Conservation (phyloP, 768 basidiomycete species). For the Lactifluus piperatus region DNA sequence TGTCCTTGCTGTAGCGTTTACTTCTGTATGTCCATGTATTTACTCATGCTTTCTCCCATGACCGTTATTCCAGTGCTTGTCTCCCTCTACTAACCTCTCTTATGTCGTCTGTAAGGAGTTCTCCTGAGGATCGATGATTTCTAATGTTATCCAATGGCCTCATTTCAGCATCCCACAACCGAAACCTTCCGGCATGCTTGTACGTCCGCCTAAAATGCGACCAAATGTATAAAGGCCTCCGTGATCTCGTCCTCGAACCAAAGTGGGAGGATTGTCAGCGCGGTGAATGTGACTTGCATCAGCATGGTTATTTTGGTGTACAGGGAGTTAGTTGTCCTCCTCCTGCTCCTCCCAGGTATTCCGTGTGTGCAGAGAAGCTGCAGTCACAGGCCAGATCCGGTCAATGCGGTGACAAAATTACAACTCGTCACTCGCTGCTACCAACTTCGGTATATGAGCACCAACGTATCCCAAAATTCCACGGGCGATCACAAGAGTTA, state of each 20-base stretch:
- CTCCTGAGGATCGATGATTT: too few relatives aligned
- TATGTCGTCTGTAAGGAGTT: too few relatives aligned
- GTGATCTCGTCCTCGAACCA: background rate
- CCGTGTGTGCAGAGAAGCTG: background rate
- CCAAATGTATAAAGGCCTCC: background rate
- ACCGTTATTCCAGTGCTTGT: too few relatives aligned
- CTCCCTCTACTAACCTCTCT: too few relatives aligned
- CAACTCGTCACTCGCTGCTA: background rate
- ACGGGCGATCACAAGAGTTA: background rate
- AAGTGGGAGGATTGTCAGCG: background rate
- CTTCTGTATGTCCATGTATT: too few relatives aligned
- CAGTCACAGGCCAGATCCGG: too few relatives aligned
- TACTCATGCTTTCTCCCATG: too few relatives aligned
- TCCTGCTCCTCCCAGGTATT: background rate
- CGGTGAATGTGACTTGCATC: background rate
- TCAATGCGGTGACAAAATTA: background rate
- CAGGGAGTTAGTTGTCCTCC: background rate
- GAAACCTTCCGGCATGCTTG: too few relatives aligned
- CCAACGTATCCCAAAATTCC: background rate
- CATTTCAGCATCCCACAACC: too few relatives aligned
- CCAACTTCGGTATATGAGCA: background rate
- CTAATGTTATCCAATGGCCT: too few relatives aligned
- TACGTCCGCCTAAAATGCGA: background rate
- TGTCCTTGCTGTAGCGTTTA: too few relatives aligned
- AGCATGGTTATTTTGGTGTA: background rate